Evolutionary conservation across 2,329 filamentous ascomycete species (phyloP).

Genomic region (Penicillium sp.): DNA sequence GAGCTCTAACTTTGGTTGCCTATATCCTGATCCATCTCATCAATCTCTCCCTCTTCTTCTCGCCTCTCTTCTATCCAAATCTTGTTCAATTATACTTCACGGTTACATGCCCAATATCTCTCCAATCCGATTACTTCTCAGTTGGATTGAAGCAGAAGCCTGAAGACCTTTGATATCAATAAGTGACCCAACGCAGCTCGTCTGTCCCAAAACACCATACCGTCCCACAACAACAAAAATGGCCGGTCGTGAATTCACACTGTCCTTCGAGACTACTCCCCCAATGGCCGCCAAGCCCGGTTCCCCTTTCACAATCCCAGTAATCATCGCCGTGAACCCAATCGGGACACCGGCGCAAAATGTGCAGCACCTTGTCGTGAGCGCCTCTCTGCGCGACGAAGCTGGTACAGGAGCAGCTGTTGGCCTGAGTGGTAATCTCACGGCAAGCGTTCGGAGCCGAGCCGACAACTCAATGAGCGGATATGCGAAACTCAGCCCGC

Average conservation of each 20-base stretch:
- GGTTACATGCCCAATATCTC: conserved; percentile 4
- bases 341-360: conserved; percentile 24
- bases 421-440: conserved; percentile 29
- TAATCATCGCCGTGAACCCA: conserved; percentile 31
- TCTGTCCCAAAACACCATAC: not conserved
- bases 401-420: conserved; percentile 18
- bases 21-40: not conserved
- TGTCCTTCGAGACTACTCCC: conserved; percentile 32
- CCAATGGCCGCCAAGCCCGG: conserved; percentile 27
- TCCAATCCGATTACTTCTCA: not conserved
- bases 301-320: conserved; percentile 30
- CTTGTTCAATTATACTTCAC: conserved; percentile 5
- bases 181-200: not conserved
- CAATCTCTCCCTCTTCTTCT: not conserved
- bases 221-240: conserved; percentile 1
- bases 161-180: not conserved
- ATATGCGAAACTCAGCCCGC: conserved; percentile 29
- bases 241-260: conserved; percentile 28
- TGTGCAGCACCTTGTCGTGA: conserved; percentile 30
- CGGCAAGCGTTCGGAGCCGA: conserved; percentile 34
- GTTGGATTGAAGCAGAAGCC: conserved; percentile 1
- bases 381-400: conserved; percentile 30
- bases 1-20: not conserved
- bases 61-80: not conserved
- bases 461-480: conserved; percentile 30